A percentile compares a stretch with the other conserved stretches of the same genome.
Evolutionary conservation across 805 yeast genomes (phyloP).

Genomic region (Brettanomyces sp.): DNA sequence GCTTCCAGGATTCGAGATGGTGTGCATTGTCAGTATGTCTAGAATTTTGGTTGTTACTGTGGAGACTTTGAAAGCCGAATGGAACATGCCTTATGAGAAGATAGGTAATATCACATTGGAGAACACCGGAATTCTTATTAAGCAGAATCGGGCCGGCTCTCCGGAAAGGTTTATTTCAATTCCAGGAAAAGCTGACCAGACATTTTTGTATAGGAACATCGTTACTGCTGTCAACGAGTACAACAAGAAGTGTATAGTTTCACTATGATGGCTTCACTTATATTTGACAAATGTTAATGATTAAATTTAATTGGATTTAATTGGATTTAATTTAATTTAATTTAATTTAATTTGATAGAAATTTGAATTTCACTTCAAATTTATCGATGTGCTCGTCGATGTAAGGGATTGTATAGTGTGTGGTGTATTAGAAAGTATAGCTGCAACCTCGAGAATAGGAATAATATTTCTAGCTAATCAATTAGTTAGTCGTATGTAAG

Average conservation of each 20-base stretch:
- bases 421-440: too few species aligned
- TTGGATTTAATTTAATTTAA: too few species aligned
- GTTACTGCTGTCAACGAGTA: slow-evolving; percentile 74
- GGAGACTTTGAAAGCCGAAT: slow-evolving; percentile 48
- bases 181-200: slow-evolving; percentile 54
- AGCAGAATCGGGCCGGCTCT: slow-evolving; percentile 33
- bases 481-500: too few species aligned
- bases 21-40: slow-evolving; percentile 65
- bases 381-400: too few species aligned
- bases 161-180: slow-evolving; percentile 62
- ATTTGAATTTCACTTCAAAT: too few species aligned
- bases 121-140: slow-evolving; percentile 67
- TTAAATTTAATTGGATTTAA: too few species aligned
- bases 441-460: too few species aligned
- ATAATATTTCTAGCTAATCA: too few species aligned
- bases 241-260: slow-evolving; percentile 40
- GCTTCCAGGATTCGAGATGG: slow-evolving; percentile 70
- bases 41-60: slow-evolving; percentile 62
- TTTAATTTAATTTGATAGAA: too few species aligned
- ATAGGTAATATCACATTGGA: slow-evolving; percentile 69
- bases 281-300: too few species aligned
- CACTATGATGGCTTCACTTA: slow-evolving; percentile 8
- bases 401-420: too few species aligned
- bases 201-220: slow-evolving; percentile 61
- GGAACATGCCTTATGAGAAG: slow-evolving; percentile 62